Evolutionary conservation across 108 stramenopile species (phyloP).

Genomic region (Ochromonas danica): DNA sequence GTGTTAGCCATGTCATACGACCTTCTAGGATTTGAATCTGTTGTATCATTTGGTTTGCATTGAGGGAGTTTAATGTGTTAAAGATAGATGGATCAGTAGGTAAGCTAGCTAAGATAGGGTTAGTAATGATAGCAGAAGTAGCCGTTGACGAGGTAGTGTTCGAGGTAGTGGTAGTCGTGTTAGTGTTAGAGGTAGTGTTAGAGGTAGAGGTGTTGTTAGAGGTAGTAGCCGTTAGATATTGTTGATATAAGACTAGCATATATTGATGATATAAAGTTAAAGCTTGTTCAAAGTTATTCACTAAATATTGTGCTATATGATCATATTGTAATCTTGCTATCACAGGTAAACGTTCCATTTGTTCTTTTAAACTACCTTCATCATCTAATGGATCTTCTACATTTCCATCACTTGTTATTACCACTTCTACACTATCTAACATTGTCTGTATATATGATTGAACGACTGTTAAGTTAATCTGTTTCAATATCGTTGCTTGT

Average conservation of each 20-base stretch:
- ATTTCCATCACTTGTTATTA: constrained; percentile 74
- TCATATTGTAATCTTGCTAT: constrained; percentile 89
- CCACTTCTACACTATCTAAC: constrained; percentile 84
- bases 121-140: neutral
- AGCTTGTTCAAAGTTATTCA: constrained; percentile 81
- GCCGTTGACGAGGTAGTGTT: too few species aligned
- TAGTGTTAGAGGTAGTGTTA: too few species aligned
- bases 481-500: constrained; percentile 76
- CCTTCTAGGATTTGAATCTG: constrained; percentile 68
- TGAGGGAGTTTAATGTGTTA: too few species aligned
- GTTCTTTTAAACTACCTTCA: constrained; percentile 86
- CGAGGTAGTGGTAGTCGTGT: too few species aligned
- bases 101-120: neutral
- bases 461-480: constrained; percentile 75
- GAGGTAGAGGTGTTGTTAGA: too few species aligned
- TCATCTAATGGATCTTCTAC: constrained; percentile 90
- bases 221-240: too few species aligned
- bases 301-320: constrained; percentile 69
- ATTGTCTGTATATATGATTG: constrained; percentile 88
- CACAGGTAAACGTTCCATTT: constrained; percentile 87
- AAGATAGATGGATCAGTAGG: too few species aligned
- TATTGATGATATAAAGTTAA: constrained; percentile 74
- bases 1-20: constrained; percentile 91
- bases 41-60: neutral
- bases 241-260: too few species aligned